phyloP scores from a whole-genome alignment of 371 early-diverging fungal genomes.

The Mortierella sp. region DNA sequence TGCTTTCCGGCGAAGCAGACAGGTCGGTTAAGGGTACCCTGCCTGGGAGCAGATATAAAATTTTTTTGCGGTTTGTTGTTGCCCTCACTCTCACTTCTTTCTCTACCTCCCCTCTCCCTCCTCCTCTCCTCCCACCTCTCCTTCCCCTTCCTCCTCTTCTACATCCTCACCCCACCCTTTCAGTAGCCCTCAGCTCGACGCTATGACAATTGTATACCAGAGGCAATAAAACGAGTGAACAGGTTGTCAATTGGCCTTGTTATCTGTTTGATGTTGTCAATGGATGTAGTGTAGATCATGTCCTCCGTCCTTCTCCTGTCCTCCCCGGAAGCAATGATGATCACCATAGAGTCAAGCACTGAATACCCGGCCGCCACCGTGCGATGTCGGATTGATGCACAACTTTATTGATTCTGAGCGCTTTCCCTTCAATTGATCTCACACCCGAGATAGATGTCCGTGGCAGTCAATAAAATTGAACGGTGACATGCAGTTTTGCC shows the following conservation, averaged over 20 bases:
- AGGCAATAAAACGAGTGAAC: neutral
- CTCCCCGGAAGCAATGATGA: slow-evolving; percentile 39
- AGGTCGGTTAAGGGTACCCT: neutral
- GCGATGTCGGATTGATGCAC: slow-evolving; percentile 56
- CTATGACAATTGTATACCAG: too few species aligned
- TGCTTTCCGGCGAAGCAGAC: too few species aligned
- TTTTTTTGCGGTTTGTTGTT: too few species aligned
- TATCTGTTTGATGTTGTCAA: neutral
- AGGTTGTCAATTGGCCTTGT: neutral
- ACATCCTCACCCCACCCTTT: neutral
- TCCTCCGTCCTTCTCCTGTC: neutral
- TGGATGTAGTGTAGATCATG: neutral
- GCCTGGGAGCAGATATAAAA: neutral
- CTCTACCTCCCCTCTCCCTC: slow-evolving; percentile 1
- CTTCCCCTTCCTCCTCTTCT: neutral
- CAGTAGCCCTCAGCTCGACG: too few species aligned
- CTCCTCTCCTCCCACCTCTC: neutral
- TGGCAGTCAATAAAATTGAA: neutral
- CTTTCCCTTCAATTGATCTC: slow-evolving; percentile 9
- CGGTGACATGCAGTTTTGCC: too few species aligned
- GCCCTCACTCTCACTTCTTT: neutral
- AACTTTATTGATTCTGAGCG: slow-evolving; percentile 54
- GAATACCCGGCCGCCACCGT: slow-evolving; percentile 56
- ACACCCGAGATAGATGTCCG: neutral
- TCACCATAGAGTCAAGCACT: slow-evolving; percentile 54